Percentiles rank a stretch among this genome's conserved stretches.
These are phyloP conservation scores for Plasmodiophora brassicae DNA, from an alignment of 208 protist genomes.

Conservation along the genomic window DNA sequence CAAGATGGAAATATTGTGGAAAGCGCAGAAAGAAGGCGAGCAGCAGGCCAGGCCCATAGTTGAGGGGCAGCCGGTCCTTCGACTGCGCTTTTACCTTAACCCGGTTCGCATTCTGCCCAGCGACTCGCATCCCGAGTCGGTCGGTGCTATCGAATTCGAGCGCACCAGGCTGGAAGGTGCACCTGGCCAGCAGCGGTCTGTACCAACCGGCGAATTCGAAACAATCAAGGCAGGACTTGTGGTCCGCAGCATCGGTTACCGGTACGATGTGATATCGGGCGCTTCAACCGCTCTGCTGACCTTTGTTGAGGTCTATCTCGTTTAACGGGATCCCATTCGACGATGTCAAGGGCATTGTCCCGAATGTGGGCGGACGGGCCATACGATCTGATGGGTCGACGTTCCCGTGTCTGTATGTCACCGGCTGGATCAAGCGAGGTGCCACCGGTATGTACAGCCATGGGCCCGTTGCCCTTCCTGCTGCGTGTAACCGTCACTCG, in stretches of 20 bases:
- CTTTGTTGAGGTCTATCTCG: not conserved
- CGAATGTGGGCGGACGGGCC: not conserved
- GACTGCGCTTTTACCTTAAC: not conserved
- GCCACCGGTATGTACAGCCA: not conserved
- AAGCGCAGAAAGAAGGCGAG: not conserved
- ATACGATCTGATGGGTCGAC: not conserved
- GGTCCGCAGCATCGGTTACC: not conserved
- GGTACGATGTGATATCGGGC: not conserved
- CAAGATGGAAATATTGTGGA: not conserved
- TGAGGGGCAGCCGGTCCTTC: not conserved
- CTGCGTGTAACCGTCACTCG: not conserved
- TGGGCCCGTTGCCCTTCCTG: not conserved
- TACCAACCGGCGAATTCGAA: not conserved
- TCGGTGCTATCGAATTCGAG: not conserved
- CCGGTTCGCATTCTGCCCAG: not conserved
- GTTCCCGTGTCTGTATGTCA: not conserved
- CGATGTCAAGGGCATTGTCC: not conserved
- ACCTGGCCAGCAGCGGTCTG: not conserved
- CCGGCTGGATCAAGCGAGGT: not conserved
- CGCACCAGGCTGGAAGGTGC: not conserved
- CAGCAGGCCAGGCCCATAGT: not conserved
- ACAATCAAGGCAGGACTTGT: constrained; percentile 7
- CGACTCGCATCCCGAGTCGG: not conserved
- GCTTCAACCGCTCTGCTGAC: not conserved
- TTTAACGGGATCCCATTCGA: not conserved